Evolutionary conservation across 2,329 filamentous ascomycete genomes (phyloP).

Genomic region (Xylaria digitata): DNA sequence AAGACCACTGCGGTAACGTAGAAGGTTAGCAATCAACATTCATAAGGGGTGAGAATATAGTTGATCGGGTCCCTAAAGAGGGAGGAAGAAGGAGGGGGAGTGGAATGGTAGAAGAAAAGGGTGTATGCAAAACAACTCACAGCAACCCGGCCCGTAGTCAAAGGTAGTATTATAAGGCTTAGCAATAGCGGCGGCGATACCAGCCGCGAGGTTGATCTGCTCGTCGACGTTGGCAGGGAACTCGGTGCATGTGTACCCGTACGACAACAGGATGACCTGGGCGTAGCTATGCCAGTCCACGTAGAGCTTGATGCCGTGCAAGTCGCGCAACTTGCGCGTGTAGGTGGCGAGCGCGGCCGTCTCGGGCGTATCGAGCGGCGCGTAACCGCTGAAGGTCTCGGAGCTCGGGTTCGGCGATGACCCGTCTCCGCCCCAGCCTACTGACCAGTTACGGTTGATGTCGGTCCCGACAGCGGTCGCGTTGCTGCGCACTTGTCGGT

Average conservation of each 20-base stretch:
- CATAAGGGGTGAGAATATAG: not conserved
- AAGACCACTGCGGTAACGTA: slow-evolving; percentile 35
- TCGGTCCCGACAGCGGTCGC: slow-evolving; percentile 61
- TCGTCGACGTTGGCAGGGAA: slow-evolving; percentile 56
- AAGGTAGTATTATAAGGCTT: slow-evolving; percentile 48
- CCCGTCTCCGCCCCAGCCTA: slow-evolving; percentile 57
- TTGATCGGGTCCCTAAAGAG: too few relatives aligned
- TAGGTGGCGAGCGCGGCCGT: slow-evolving; percentile 60
- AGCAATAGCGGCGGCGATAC: slow-evolving; percentile 48
- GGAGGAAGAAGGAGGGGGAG: too few relatives aligned
- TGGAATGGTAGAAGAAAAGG: not conserved
- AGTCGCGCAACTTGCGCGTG: slow-evolving; percentile 55
- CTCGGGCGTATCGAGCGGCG: slow-evolving; percentile 59
- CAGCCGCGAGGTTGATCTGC: slow-evolving; percentile 56
- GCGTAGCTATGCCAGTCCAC: slow-evolving; percentile 71
- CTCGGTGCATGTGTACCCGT: slow-evolving; percentile 65
- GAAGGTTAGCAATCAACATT: slow-evolving; percentile 6
- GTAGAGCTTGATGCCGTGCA: slow-evolving; percentile 63
- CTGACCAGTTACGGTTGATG: slow-evolving; percentile 66
- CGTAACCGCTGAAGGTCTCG: slow-evolving; percentile 57
- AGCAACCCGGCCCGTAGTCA: slow-evolving; percentile 44
- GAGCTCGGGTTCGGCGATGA: slow-evolving; percentile 60
- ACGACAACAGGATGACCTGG: slow-evolving; percentile 65
- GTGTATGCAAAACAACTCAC: slow-evolving; percentile 17
- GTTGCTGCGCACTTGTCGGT: slow-evolving; percentile 55